Evolutionary conservation across 192 early-diverging fungal species (phyloP), one percentile per base, ranked within the genome.

Genomic region (Backusella australiensis): DNA sequence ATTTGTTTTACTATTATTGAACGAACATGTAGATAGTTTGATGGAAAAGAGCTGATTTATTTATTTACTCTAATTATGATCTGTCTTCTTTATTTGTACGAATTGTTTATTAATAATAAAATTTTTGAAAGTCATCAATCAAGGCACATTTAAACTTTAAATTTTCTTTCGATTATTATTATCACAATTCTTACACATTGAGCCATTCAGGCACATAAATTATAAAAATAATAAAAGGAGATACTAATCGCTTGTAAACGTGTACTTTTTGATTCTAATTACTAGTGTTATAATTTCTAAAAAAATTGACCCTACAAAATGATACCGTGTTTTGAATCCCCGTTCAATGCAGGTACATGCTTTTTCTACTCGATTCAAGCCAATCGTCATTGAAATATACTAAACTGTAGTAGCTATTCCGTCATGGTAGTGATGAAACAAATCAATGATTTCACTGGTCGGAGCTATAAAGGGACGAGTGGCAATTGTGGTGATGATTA

Each of bases 101-200:
- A 9, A 29, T 14, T 63, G 26, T 26, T 63, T 63, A 63, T 63
- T 29, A 63, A 63, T 29, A 29, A 29, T 49, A 49, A 49, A 49
- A 0, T 6, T 49, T 29, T 63, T 63, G 23, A 63, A 63, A 63
- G 56, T 26, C 56, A 63, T 63, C 56, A 63, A 63, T 63, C 56
- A 63, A 29, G 26, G 21, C 26, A 63, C 56, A 63, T 63, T 63
- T 63, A 63, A 63, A 29, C 56, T 63, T 63, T 63, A 63, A 63
- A 5, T 63, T 63, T 4, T 63, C 1, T 19, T 63, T 12, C 29
- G 26, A 12, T 49, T 19, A 49, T 49, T 7, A 49, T 49, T 1
- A n/a, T 49, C 0, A 49, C 6, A 6, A 49, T 49, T n/a, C 6
- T 49, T n/a, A 6, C 19, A 49, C 19, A 49, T 49, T 21, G 46